Conservation (phyloP, 306 rosid genomes). For the Casuarina glauca region DNA sequence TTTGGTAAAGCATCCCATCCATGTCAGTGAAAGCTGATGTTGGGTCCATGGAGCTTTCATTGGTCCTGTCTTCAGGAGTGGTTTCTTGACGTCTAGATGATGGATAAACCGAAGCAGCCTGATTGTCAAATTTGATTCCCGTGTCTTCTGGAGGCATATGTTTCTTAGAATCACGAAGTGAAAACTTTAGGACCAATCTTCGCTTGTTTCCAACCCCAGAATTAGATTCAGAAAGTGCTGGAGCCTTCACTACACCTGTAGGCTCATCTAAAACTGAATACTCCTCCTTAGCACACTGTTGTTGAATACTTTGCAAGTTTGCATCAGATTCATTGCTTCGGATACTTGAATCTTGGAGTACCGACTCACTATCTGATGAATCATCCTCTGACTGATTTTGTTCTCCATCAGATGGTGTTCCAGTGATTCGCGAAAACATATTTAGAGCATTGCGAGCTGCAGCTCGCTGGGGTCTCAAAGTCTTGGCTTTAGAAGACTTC, state of each 20-base stretch:
- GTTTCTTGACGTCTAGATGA: constrained; percentile 42
- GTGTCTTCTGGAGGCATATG: constrained; percentile 43
- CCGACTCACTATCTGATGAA: constrained; percentile 51
- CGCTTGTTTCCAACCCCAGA: constrained; percentile 41
- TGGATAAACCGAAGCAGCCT: constrained; percentile 33
- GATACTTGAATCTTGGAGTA: constrained; percentile 40
- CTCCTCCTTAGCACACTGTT: constrained; percentile 32
- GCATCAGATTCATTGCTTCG: constrained; percentile 43
- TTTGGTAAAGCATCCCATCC: constrained; percentile 32
- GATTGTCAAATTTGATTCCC: constrained; percentile 30
- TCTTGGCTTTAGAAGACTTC: constrained; percentile 59
- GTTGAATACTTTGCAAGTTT: constrained; percentile 33
- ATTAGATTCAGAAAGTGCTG: constrained; percentile 44
- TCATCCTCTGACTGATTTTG: constrained; percentile 52
- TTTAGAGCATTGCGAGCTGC: constrained; percentile 80
- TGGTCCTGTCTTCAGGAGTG: constrained; percentile 22
- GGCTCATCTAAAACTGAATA: constrained; percentile 33
- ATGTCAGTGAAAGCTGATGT: constrained; percentile 30
- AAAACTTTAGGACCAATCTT: constrained; percentile 61
- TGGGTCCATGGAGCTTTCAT: constrained; percentile 29
- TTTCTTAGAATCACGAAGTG: constrained; percentile 64
- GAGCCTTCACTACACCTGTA: constrained; percentile 36
- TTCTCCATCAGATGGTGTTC: constrained; percentile 65
- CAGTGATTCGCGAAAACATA: constrained; percentile 58
- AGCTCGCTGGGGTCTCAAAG: constrained; percentile 60